These are phyloP conservation scores for Silene coronaria DNA, from an alignment of 179 eudicot genomes.

Conservation along the genomic window DNA sequence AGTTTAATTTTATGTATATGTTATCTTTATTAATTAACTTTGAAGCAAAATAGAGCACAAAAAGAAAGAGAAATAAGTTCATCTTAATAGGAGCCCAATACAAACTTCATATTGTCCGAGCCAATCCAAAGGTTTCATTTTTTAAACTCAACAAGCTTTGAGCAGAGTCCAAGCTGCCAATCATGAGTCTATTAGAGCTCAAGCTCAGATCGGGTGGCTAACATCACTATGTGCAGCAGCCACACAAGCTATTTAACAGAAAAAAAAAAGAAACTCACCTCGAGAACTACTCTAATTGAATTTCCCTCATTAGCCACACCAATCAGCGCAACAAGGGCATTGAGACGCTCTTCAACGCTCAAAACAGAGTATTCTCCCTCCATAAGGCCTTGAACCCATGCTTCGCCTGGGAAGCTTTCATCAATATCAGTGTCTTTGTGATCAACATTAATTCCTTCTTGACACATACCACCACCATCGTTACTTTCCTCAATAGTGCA, in stretches of 20 bases:
- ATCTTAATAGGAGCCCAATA: no score
- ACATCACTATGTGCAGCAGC: not conserved
- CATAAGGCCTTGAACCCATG: conserved; percentile 85
- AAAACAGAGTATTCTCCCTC: conserved; percentile 76
- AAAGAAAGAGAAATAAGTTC: no score
- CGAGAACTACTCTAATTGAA: conserved; percentile 58
- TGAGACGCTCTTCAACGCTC: conserved; percentile 79
- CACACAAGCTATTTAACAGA: not conserved
- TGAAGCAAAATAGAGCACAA: no score
- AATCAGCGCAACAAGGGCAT: conserved; percentile 73
- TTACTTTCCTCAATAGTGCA: conserved; percentile 30
- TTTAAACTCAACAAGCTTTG: no score
- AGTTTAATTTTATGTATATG: no score
- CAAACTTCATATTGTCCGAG: no score
- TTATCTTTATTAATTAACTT: no score
- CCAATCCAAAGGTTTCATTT: no score
- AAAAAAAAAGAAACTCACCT: conserved; percentile 36
- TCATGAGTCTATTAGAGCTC: no score
- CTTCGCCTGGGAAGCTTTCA: conserved; percentile 57
- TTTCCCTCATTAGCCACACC: conserved; percentile 88
- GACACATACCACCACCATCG: conserved; percentile 26
- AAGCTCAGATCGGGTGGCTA: no score
- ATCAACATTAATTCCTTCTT: conserved; percentile 28
- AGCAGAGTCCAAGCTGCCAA: no score
- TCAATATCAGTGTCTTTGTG: conserved; percentile 62